Base-by-base conservation (phyloP, 2,329 filamentous ascomycete genomes). In the Talaromyces sp. region DNA sequence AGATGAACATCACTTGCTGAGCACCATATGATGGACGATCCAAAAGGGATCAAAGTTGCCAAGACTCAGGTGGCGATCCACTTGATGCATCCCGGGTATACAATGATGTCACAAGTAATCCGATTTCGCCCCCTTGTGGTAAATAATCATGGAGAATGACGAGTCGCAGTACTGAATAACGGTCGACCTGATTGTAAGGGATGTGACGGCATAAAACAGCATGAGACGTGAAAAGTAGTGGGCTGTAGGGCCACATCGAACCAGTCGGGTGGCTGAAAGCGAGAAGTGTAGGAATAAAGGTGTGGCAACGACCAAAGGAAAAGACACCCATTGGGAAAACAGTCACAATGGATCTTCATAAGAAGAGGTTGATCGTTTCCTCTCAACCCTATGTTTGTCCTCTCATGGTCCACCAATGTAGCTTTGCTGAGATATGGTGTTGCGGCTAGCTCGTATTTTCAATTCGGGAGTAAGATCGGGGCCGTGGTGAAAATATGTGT, bases 31-130 rank as follows among this genome's bases (percentile, higher is more conserved):
- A 44, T 47, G 43, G 55, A 56, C 35, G 47, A 61, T 58, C 56
- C 49, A 35, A 47, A 47, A 56, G 44, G 30, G 22, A 45, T 46
- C 52, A 55, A 52, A 44, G 47, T 49, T 64, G 62, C 62, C 61
- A 61, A 63, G 57, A 53, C 49, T 55, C 58, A 56, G 55, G 59
- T 63, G 60, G 58, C 58, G 57, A 55, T 50, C 55, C 58, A 61
- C 60, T 58, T 41, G 55, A 57, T 52, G 42, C 62, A 56, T 54
- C 57, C 52, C 56, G 55, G 55, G 53, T 51, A 66, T 65, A 60
- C 51, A 51, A 64, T 69, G 65, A 67, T 68, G 66, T 67, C 66
- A 69, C 62, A 22, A 46, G 49, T 49, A 44, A 60, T 61, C 54
- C 47, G 47, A 54, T 56, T 19, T 22, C 29, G 22, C 44, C 55